Evolutionary conservation across 257 asterid genomes (phyloP).

Genomic region (Linaria vulgaris): DNA sequence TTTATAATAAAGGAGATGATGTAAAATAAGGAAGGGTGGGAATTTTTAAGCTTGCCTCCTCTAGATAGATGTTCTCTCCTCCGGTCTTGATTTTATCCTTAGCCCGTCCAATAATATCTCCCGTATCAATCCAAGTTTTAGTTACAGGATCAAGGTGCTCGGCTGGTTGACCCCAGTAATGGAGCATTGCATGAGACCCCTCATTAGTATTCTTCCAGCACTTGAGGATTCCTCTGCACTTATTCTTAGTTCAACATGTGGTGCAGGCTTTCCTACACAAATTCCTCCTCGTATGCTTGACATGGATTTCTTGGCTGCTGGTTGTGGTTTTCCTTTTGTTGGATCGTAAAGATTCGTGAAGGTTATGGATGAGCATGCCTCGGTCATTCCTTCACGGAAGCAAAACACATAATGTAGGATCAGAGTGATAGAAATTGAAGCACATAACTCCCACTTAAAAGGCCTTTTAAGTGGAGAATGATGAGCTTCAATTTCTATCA

Average conservation of each 20-base stretch:
- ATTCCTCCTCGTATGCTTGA: slow-evolving; percentile 41
- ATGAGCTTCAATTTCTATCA: too few relatives aligned
- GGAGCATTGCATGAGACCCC: slow-evolving; percentile 88
- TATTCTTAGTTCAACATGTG: slow-evolving; percentile 56
- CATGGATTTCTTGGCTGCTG: slow-evolving; percentile 29
- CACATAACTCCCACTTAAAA: too few relatives aligned
- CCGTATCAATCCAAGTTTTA: slow-evolving; percentile 81
- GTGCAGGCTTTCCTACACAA: slow-evolving; percentile 83
- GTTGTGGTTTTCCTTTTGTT: slow-evolving; percentile 19
- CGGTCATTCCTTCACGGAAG: slow-evolving; percentile 71
- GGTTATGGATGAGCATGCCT: slow-evolving; percentile 89
- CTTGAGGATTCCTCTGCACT: slow-evolving; percentile 36
- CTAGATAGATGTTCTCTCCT: slow-evolving; percentile 87
- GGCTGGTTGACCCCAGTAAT: slow-evolving; percentile 71
- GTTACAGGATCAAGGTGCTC: slow-evolving; percentile 25
- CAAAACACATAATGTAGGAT: slow-evolving; percentile 12
- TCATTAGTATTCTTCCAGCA: slow-evolving; percentile 63
- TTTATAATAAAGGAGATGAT: too few relatives aligned
- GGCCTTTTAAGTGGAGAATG: too few relatives aligned
- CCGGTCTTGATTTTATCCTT: slow-evolving; percentile 88
- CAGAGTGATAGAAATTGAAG: too few relatives aligned
- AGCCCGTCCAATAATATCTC: slow-evolving; percentile 79
- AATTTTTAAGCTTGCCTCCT: slow-evolving; percentile 56
- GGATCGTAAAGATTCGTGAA: slow-evolving; percentile 81
- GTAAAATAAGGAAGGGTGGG: too few relatives aligned